Evolutionary conservation across 1,284 basidiomycete species (phyloP).

Genomic region (Rhodofomes roseus): DNA sequence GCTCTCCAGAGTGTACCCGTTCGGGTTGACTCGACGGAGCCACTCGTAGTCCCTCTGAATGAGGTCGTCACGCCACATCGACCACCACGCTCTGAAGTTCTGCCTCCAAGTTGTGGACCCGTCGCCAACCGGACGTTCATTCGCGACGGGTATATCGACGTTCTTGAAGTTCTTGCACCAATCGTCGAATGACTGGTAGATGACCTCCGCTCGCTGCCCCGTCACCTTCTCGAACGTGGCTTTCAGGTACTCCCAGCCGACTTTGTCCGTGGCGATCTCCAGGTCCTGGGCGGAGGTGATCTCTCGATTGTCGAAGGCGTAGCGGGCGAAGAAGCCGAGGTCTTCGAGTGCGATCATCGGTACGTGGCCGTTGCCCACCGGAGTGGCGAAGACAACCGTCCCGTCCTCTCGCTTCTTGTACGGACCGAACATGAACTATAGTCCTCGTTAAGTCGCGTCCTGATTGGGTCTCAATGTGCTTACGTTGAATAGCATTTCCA

Average conservation of each 20-base stretch:
- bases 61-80: constrained; percentile 38
- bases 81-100: constrained; percentile 41
- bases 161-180: constrained; percentile 32
- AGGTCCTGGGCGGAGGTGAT: constrained; percentile 39
- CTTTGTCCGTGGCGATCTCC: constrained; percentile 37
- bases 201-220: constrained; percentile 34
- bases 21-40: constrained; percentile 35
- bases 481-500: constrained; percentile 39
- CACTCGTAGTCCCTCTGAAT: constrained; percentile 40
- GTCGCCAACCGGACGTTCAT: constrained; percentile 9
- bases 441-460: neutral
- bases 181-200: constrained; percentile 33
- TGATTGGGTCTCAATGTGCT: constrained; percentile 13
- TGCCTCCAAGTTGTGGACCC: constrained; percentile 34
- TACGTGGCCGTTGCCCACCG: constrained; percentile 35
- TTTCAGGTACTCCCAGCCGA: constrained; percentile 38
- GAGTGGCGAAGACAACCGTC: constrained; percentile 40
- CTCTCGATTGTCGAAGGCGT: constrained; percentile 40
- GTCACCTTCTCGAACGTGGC: constrained; percentile 39
- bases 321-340: constrained; percentile 44
- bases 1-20: constrained; percentile 21
- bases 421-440: constrained; percentile 37
- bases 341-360: constrained; percentile 45
- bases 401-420: constrained; percentile 37
- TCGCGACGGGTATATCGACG: constrained; percentile 32